Evolutionary conservation across 139 green algal genomes (phyloP).

Genomic region (Chlamydomonas schloesseri): DNA sequence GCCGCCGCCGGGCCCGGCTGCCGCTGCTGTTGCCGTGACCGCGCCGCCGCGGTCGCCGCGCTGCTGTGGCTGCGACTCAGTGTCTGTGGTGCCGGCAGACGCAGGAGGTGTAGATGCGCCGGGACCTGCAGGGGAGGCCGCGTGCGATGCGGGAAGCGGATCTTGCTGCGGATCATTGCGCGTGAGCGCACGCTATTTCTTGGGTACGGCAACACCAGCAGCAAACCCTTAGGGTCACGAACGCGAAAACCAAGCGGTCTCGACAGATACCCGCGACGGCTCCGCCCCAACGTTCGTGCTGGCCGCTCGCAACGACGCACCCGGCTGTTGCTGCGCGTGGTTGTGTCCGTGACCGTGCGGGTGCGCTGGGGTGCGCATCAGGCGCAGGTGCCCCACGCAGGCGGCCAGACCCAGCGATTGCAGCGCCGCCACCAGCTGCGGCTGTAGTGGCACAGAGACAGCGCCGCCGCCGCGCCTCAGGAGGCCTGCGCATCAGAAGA

Average conservation of each 20-base stretch:
- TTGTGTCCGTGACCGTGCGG: background rate
- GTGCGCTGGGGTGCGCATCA: slow-evolving; percentile 59
- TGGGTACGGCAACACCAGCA: no score
- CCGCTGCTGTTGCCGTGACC: background rate
- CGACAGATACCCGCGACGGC: background rate
- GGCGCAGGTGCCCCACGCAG: slow-evolving; percentile 61
- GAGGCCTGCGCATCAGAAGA: background rate
- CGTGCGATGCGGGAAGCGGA: background rate
- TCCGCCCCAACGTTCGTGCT: no score
- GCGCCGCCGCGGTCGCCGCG: background rate
- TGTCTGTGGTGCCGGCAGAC: background rate
- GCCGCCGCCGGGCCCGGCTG: background rate
- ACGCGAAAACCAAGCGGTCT: no score
- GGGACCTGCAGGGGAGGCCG: background rate
- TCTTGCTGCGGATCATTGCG: background rate
- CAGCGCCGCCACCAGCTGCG: slow-evolving; percentile 28
- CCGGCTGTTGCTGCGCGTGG: no score
- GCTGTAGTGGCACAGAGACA: background rate
- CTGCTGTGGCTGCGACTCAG: background rate
- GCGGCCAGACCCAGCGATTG: slow-evolving; percentile 60
- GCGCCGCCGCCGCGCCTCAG: background rate
- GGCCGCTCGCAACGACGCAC: no score
- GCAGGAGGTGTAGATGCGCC: no score
- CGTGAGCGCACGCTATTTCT: no score
- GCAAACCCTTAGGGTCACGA: no score